Percentiles rank a stretch among this genome's conserved stretches.
Conservation (phyloP, 2,329 filamentous ascomycete species). For the Aspergillus sp. region DNA sequence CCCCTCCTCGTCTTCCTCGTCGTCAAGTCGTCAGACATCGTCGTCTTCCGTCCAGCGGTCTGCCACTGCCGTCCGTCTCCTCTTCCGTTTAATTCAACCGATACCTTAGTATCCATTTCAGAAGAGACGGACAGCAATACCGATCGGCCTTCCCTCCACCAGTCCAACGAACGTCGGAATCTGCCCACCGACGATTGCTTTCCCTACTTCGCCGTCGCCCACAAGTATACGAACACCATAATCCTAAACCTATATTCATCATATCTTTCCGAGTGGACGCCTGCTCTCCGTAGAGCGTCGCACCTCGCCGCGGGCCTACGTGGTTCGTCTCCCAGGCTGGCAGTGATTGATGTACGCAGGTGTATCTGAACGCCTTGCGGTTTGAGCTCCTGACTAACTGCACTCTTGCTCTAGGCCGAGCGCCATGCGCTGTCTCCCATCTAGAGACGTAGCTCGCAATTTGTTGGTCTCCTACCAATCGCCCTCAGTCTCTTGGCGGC, state of each 20-base stretch:
- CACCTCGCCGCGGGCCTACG: conserved; percentile 16
- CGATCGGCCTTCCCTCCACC: background rate
- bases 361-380: background rate
- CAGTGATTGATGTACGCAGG: background rate
- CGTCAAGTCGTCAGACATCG: conserved; percentile 18
- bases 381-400: background rate
- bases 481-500: conserved; percentile 20
- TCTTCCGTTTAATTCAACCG: background rate
- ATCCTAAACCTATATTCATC: background rate
- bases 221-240: background rate
- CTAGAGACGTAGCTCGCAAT: conserved; percentile 19
- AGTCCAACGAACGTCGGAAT: background rate
- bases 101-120: background rate
- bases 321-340: conserved; percentile 17
- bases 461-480: conserved; percentile 20
- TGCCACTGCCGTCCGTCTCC: background rate
- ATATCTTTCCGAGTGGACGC: background rate
- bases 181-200: background rate
- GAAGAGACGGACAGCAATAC: background rate
- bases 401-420: conserved; percentile 11
- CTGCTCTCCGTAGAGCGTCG: conserved; percentile 10
- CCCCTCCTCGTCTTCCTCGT: conserved; percentile 12
- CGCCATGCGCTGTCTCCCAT: conserved; percentile 26
- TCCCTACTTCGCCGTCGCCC: background rate
- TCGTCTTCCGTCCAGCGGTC: background rate